Base-by-base conservation (phyloP, 108 stramenopile genomes). In the Discostella stelligeroides region DNA sequence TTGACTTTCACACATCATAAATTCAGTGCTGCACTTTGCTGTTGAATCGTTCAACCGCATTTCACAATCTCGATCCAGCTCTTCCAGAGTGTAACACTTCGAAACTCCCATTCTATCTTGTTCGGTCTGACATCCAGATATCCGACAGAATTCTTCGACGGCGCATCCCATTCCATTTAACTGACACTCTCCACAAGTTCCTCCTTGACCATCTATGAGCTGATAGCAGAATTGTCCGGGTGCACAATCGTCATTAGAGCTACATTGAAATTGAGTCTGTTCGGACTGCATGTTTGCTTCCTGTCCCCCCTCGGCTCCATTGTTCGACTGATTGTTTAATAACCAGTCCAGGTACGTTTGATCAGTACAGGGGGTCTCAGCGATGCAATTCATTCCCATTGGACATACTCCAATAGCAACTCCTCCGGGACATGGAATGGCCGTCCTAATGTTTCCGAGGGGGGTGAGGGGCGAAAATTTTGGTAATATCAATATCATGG, bases 111-210 rank as follows among this genome's bases (percentile, higher is more conserved):
- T 34, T 34, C 38, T 14, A 43, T 7, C 50, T 54, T 75, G 73
- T 3, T 46, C 20, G 0, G 49, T 34, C 10, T 65, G 63, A 46
- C 63, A 65, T 28, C 63, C 47, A 2, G 59, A 64, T 28, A 50
- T 47, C 23, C 56, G 62, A 40, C 73, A 75, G 18, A 75, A 43
- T 63, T 75, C 29, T 28, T 75, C 73, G 23, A 50, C 45, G 27
- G 65, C 42, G 40, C 73, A 75, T 13, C 73, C 73, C 0, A 18
- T 66, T 9, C 63, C 59, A 18, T 61, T 50, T n/a, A 30, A 17
- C 5, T 60, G 45, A 20, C 73, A 75, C 54, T 50, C 10, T 40
- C 73, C 64, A 34, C 73, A 75, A 38, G 29, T 66, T 9, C 73
- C 73, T 24, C 34, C 34, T 6, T 34, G 34, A 3, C 34, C 34